Evolutionary conservation across 1,139 yeast species (phyloP).

Genomic region (Entelexis paramagnoliae): DNA sequence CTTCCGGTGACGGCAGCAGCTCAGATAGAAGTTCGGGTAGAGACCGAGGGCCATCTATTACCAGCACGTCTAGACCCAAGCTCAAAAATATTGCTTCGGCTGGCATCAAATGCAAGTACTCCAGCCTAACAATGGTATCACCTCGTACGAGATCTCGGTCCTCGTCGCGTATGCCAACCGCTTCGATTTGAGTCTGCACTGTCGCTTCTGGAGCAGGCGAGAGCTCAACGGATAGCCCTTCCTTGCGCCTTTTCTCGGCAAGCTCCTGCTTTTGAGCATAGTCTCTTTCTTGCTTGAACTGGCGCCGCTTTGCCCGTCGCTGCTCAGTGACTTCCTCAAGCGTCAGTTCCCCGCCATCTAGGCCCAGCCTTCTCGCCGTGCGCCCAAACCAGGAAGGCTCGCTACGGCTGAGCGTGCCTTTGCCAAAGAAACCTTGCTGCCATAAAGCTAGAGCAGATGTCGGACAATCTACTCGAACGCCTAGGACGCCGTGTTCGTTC

Average conservation of each 20-base stretch:
- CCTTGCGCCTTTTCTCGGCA: slow-evolving; percentile 17
- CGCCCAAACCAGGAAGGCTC: slow-evolving; percentile 84
- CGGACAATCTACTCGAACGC: slow-evolving; percentile 35
- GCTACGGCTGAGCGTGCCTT: slow-evolving; percentile 77
- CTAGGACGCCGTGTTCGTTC: slow-evolving; percentile 27
- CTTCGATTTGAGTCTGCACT: neutral
- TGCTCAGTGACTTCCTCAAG: slow-evolving; percentile 68
- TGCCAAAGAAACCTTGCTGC: slow-evolving; percentile 88
- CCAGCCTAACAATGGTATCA: slow-evolving; percentile 39
- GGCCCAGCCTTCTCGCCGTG: slow-evolving; percentile 44
- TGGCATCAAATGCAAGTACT: slow-evolving; percentile 62
- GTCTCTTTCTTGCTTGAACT: slow-evolving; percentile 53
- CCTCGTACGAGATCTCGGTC: slow-evolving; percentile 29
- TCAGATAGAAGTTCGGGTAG: slow-evolving; percentile 19
- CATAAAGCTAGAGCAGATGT: slow-evolving; percentile 53
- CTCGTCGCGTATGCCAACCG: slow-evolving; percentile 15
- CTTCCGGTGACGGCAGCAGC: slow-evolving; percentile 11
- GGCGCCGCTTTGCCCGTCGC: slow-evolving; percentile 62
- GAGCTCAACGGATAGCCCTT: slow-evolving; percentile 9
- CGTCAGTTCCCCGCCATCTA: slow-evolving; percentile 35
- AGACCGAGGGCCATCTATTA: slow-evolving; percentile 23
- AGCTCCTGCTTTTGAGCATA: slow-evolving; percentile 31
- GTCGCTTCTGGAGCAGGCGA: neutral
- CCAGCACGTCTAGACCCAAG: slow-evolving; percentile 41
- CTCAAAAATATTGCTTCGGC: slow-evolving; percentile 63